Evolutionary conservation across 768 basidiomycete genomes (phyloP), one percentile per base, ranked within the genome.

Genomic region (Tulasnella sp.): DNA sequence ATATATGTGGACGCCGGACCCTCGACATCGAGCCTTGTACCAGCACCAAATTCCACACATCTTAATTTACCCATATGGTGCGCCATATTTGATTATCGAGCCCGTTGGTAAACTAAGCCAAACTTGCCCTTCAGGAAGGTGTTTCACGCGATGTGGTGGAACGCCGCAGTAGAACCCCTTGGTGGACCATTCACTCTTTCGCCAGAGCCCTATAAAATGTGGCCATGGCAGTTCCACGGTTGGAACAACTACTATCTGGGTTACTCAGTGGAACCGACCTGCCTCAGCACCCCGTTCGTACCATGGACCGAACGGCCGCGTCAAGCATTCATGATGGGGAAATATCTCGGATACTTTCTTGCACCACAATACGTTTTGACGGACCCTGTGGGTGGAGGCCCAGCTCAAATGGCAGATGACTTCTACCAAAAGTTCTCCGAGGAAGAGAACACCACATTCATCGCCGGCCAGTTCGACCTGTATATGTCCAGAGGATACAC

Each of bases 181-280:
- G 72, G 72, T 9, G 22, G 63, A 1, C 35, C 37, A 40, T 72
- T 63, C 34, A 72, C 72, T 14, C 64, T 72, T 67, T 59, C 39
- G 8, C 72, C 72, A 6, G 72, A 72, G 64, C n/a, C 34, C 19
- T 72, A 64, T n/a, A n/a, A 36, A 16, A 40, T 44, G 22, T 67
- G 65, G 65, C 32, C 65, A 12, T 11, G n/a, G 8, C 44, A 47
- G 17, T 11, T 36, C 2, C 9, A 37, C 11, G 65, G 34, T 32
- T 22, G 32, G 14, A 22, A 35, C 8, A 67, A 67, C 65, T 39
- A 35, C 35, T 67, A 67, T n/a, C 7, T 67, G n/a, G 72, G 72
- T 11, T 72, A 72, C 40, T 41, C 40, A 39, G 35, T 73, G 42
- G 72, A 73, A 34, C 34, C 41, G 36, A 62, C 68, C 11, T 73